A percentile compares a stretch with the other conserved stretches of the same genome.
Conservation (phyloP, 441 rosid genomes). For the Bruguiera hainesii region DNA sequence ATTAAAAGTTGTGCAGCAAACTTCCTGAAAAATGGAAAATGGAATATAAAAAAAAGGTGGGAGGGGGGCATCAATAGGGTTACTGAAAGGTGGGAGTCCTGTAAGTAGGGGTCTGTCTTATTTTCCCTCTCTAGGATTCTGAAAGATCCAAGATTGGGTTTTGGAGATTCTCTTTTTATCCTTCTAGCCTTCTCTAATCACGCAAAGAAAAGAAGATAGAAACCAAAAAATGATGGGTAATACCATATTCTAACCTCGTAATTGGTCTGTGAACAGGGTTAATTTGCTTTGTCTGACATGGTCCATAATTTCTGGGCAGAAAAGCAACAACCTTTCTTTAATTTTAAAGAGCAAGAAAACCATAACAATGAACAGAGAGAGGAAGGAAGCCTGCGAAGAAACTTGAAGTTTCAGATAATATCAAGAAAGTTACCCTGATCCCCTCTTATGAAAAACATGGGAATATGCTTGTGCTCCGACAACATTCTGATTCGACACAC, state of each 20-base stretch:
- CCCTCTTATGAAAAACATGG: slow-evolving; percentile 60
- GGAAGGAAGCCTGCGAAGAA: not conserved
- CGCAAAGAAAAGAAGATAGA: slow-evolving; percentile 20
- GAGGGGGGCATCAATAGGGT: too few relatives aligned
- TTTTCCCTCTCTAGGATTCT: too few relatives aligned
- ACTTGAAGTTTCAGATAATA: not conserved
- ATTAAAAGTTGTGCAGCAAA: slow-evolving; percentile 52
- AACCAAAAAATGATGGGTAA: slow-evolving; percentile 7
- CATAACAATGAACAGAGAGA: not conserved
- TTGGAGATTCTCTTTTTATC: not conserved
- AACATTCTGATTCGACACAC: slow-evolving; percentile 54
- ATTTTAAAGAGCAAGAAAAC: slow-evolving; percentile 1
- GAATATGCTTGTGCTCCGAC: slow-evolving; percentile 44
- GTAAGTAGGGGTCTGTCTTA: too few relatives aligned
- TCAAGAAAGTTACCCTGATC: slow-evolving; percentile 35
- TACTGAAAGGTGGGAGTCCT: too few relatives aligned
- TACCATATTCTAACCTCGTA: slow-evolving; percentile 43
- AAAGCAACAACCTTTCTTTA: slow-evolving; percentile 9
- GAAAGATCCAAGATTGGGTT: too few relatives aligned
- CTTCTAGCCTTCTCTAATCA: slow-evolving; percentile 12
- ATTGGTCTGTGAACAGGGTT: slow-evolving; percentile 41
- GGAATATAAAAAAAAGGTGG: not conserved
- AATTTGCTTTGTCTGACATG: slow-evolving; percentile 32
- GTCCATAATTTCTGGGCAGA: slow-evolving; percentile 37
- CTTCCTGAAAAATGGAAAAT: slow-evolving; percentile 32